Conservation (phyloP, 306 rosid species). For the Vicia villosa region DNA sequence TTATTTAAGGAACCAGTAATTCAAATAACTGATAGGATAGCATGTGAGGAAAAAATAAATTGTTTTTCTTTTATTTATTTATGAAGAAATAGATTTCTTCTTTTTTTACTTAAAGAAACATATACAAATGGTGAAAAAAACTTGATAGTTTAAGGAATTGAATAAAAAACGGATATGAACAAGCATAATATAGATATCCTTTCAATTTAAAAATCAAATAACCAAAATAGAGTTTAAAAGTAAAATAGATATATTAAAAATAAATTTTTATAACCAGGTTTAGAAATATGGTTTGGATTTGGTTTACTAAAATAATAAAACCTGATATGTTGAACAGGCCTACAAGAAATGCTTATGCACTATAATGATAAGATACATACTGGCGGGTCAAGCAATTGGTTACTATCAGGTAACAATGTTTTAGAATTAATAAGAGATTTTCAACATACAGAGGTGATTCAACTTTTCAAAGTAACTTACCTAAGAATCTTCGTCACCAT, state of each 20-base stretch:
- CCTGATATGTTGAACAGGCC: neutral
- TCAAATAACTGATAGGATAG: too few species aligned
- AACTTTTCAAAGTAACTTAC: slow-evolving; percentile 29
- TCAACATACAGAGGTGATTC: slow-evolving; percentile 13
- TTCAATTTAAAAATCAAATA: too few species aligned
- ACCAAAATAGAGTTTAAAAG: neutral
- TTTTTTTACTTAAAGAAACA: too few species aligned
- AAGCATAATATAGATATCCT: too few species aligned
- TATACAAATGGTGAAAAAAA: neutral
- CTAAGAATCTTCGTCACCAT: slow-evolving; percentile 57
- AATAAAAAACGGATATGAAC: neutral
- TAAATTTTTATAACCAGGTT: neutral
- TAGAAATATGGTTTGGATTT: neutral
- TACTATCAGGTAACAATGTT: neutral
- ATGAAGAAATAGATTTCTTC: too few species aligned
- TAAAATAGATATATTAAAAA: too few species aligned
- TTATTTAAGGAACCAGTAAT: too few species aligned
- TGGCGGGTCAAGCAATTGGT: neutral
- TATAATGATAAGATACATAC: neutral
- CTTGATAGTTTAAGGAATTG: neutral
- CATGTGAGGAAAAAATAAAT: too few species aligned
- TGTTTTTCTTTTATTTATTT: too few species aligned
- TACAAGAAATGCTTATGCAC: neutral
- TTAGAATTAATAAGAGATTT: slow-evolving; percentile 17
- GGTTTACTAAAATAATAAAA: neutral